Percentiles rank a stretch among this genome's conserved stretches.
These are phyloP conservation scores for Boletus sp. DNA, from an alignment of 768 basidiomycete genomes.

Conservation along the genomic window DNA sequence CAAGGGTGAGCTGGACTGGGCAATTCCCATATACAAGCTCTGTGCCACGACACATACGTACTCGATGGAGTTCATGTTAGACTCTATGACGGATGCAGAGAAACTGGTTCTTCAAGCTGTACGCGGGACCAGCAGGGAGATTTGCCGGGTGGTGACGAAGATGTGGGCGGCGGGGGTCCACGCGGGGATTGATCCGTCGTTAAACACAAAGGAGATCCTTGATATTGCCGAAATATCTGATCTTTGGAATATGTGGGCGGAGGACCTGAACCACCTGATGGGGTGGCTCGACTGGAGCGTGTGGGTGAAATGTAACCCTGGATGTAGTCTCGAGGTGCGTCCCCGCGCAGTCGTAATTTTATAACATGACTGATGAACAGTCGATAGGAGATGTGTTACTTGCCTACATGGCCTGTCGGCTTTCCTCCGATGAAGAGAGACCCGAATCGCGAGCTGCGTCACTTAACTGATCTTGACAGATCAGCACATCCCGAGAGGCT, in stretches of 20 bases:
- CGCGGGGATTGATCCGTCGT: constrained; percentile 14
- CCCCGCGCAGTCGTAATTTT: background rate
- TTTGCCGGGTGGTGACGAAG: constrained; percentile 42
- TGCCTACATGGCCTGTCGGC: constrained; percentile 24
- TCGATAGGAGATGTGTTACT: constrained; percentile 25
- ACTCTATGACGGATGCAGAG: constrained; percentile 29
- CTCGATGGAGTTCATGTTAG: background rate
- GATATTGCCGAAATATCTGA: background rate
- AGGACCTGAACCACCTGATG: constrained; percentile 38
- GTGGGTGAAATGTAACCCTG: constrained; percentile 48
- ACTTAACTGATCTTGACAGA: background rate
- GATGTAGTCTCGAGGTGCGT: constrained; percentile 44
- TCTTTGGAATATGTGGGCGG: constrained; percentile 33
- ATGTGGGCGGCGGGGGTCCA: constrained; percentile 45
- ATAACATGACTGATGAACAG: background rate
- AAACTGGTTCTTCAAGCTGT: constrained; percentile 24
- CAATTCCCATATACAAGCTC: constrained; percentile 25
- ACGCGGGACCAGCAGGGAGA: constrained; percentile 39
- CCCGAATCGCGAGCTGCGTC: background rate
- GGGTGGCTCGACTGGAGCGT: constrained; percentile 51
- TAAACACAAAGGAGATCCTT: no score
- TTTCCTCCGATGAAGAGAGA: background rate
- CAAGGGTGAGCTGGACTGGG: constrained; percentile 21
- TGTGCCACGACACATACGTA: constrained; percentile 31
- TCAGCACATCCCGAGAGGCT: background rate